These are phyloP conservation scores for Ogataea nakhonphanomensis DNA, from an alignment of 805 yeast genomes.

Conservation along the genomic window DNA sequence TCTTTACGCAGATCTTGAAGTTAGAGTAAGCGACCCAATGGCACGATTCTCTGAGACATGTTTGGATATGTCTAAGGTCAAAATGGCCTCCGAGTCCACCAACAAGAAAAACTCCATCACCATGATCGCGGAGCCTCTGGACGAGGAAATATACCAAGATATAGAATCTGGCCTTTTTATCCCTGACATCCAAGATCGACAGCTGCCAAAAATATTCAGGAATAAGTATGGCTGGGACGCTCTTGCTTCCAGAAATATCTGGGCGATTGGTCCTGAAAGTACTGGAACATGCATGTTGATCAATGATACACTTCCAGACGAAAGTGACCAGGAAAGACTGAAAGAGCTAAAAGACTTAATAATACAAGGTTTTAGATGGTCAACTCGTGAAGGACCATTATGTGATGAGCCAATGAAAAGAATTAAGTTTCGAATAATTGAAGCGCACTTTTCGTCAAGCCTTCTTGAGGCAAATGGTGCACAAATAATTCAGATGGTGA, in stretches of 20 bases:
- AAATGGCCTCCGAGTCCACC: slow-evolving; percentile 57
- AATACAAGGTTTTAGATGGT: slow-evolving; percentile 80
- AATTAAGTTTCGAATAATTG: slow-evolving; percentile 67
- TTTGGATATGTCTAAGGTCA: slow-evolving; percentile 58
- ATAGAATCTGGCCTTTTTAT: slow-evolving; percentile 45
- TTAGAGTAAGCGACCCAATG: slow-evolving; percentile 83
- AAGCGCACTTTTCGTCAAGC: slow-evolving; percentile 48
- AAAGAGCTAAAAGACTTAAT: slow-evolving; percentile 50
- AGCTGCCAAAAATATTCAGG: slow-evolving; percentile 53
- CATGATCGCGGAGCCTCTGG: slow-evolving; percentile 73
- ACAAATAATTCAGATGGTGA: slow-evolving; percentile 76
- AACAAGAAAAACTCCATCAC: slow-evolving; percentile 57
- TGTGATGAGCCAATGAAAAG: slow-evolving; percentile 78
- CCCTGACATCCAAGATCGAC: slow-evolving; percentile 35
- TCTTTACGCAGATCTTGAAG: slow-evolving; percentile 59
- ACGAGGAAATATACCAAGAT: slow-evolving; percentile 49
- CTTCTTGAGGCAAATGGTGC: slow-evolving; percentile 51
- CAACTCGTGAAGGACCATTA: slow-evolving; percentile 83
- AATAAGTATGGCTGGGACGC: slow-evolving; percentile 75
- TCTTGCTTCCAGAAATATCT: slow-evolving; percentile 73
- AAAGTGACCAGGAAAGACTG: slow-evolving; percentile 56
- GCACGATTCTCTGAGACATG: slow-evolving; percentile 79
- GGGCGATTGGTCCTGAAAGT: slow-evolving; percentile 69
- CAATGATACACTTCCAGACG: slow-evolving; percentile 75
- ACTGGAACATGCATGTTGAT: slow-evolving; percentile 48